These are phyloP conservation scores for Aspergillus incahuasiensis DNA, from an alignment of 495 filamentous ascomycete species.

Conservation along the genomic window DNA sequence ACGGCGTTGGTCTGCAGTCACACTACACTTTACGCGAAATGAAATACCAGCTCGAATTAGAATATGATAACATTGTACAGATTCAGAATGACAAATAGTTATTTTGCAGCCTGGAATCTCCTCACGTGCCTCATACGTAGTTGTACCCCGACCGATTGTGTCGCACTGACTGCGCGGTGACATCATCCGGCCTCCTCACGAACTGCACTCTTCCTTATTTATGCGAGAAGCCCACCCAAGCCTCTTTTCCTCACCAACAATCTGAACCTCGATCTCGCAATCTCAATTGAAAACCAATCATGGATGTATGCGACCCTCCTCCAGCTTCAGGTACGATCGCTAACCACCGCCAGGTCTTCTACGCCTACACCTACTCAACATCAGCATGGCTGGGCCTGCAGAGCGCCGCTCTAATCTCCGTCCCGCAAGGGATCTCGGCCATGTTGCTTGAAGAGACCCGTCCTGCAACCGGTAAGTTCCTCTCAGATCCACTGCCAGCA, in stretches of 20 bases:
- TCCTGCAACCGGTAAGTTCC: constrained; percentile 47
- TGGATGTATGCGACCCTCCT: constrained; percentile 7
- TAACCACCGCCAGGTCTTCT: constrained; percentile 49
- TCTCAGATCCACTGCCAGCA: background rate
- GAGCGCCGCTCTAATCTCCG: constrained; percentile 57
- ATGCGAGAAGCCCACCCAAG: background rate
- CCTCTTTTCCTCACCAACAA: background rate
- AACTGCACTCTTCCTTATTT: background rate
- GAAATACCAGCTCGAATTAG: background rate
- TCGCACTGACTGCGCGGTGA: background rate
- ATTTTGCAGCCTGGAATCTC: background rate
- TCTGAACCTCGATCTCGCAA: background rate
- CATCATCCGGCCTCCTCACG: background rate
- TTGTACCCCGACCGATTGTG: background rate
- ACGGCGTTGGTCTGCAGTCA: background rate
- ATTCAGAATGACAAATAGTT: background rate
- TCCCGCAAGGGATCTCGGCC: constrained; percentile 61
- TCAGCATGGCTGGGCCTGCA: constrained; percentile 65
- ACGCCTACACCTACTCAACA: constrained; percentile 61
- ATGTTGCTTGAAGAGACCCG: constrained; percentile 57
- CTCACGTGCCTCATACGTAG: background rate
- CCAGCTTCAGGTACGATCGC: background rate
- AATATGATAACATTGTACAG: background rate
- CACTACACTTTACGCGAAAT: background rate
- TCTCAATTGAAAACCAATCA: background rate